These are phyloP conservation scores for Cladosporium sp. DNA, from an alignment of 2,329 filamentous ascomycete genomes.

Conservation along the genomic window DNA sequence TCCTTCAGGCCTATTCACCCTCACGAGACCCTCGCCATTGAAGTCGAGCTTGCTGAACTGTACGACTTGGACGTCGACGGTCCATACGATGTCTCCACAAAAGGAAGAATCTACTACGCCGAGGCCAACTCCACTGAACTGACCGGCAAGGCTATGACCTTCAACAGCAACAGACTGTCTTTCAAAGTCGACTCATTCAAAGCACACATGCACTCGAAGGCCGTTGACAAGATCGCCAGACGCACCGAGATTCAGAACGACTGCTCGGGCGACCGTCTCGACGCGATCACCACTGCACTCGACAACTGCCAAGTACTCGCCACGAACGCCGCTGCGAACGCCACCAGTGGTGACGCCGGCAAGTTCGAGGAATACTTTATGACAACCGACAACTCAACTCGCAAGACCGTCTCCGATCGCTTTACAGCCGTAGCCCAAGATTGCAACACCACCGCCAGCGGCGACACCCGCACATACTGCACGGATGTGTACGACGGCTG, in stretches of 20 bases:
- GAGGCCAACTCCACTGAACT: constrained; percentile 50
- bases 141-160: constrained; percentile 49
- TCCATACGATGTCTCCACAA: constrained; percentile 51
- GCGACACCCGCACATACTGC: constrained; percentile 55
- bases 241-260: constrained; percentile 51
- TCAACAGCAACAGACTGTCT: constrained; percentile 56
- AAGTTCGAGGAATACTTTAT: constrained; percentile 50
- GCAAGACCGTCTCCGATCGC: constrained; percentile 47
- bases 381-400: constrained; percentile 44
- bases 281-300: constrained; percentile 49
- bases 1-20: constrained; percentile 49
- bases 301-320: constrained; percentile 53
- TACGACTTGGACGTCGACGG: constrained; percentile 32
- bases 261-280: constrained; percentile 42
- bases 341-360: constrained; percentile 40
- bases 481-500: constrained; percentile 55
- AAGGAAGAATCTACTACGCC: constrained; percentile 55
- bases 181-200: constrained; percentile 54
- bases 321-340: constrained; percentile 48
- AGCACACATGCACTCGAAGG: constrained; percentile 48
- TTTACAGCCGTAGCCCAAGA: constrained; percentile 53
- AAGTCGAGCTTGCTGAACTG: constrained; percentile 53
- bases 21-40: constrained; percentile 48
- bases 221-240: constrained; percentile 43
- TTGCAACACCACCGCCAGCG: constrained; percentile 49